A percentile compares a stretch with the other conserved stretches of the same genome.
Evolutionary conservation across 2,329 filamentous ascomycete genomes (phyloP).

Genomic region (Monilinia fructigena): DNA sequence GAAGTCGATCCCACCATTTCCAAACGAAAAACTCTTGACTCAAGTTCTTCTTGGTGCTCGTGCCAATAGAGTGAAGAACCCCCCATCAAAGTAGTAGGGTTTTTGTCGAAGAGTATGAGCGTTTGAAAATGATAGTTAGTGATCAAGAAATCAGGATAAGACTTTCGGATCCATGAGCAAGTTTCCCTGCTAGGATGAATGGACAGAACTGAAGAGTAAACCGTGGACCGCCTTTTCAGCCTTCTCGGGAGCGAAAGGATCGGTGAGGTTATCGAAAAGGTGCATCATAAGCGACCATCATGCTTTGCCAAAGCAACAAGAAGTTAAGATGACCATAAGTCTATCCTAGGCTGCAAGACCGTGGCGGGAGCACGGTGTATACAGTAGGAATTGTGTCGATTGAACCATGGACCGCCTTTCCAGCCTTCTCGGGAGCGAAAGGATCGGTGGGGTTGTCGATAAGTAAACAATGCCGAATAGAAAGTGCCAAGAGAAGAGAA

Average conservation of each 20-base stretch:
- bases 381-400: constrained; percentile 2
- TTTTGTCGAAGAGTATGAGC: background rate
- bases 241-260: background rate
- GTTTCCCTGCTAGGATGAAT: background rate
- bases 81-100: background rate
- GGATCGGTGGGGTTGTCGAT: background rate
- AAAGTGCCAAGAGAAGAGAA: background rate
- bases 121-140: background rate
- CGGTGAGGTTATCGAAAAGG: background rate
- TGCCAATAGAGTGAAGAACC: constrained; percentile 3
- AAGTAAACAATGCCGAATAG: background rate
- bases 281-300: background rate
- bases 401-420: background rate
- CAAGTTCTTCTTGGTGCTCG: constrained; percentile 1
- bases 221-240: background rate
- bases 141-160: background rate
- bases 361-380: background rate
- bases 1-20: background rate
- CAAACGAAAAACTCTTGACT: background rate
- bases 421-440: background rate
- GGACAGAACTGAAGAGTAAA: background rate
- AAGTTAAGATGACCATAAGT: background rate
- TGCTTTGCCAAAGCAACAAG: background rate
- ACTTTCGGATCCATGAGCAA: background rate
- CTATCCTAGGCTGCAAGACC: background rate